Evolutionary conservation across 768 basidiomycete species (phyloP), one percentile per base, ranked within the genome.

Genomic region (Kwoniella mangroviensis): DNA sequence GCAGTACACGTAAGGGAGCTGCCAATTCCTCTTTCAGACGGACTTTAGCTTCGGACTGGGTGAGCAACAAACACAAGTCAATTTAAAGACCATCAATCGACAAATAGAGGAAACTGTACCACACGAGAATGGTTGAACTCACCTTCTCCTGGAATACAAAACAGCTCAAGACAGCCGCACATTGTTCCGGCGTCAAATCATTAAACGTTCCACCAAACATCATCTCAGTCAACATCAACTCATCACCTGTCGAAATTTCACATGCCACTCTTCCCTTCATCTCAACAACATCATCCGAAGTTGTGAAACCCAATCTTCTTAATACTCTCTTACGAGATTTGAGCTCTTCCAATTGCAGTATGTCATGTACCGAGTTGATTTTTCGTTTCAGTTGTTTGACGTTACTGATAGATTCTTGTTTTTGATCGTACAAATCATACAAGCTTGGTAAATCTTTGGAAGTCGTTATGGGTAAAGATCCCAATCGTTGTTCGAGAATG

Each of bases 101-200:
- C 61, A 17, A 4, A n/a, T 49, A 21, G 43, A 51, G 21, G 0
- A 61, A 10, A 51, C 34, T 34, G 9, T 34, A 34, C 9, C 34
- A 4, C 6, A 5, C 11, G 49, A 51, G 49, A 51, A 17, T 51
- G 5, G 17, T 13, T 4, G 22, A 67, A 69, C 85, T 24, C 66
- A 92, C 96, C 89, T 98, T 98, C 83, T 99, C 97, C 3, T 90
- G 88, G 83, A 98, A 98, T 42, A 99, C 97, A 80, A 99, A 99
- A 80, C 96, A 98, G 78, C 94, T 96, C 17, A 98, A 85, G n/a
- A 99, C 81, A 2, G 93, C 91, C 0, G 96, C 95, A 78, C 91
- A 93, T 67, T 98, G 93, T 76, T 98, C 95, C 0, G 97, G 96
- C 1, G 87, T 85, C 58, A 99, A 83, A 3, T 91, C 81, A 78